A percentile compares a stretch with the other conserved stretches of the same genome.
Conservation (phyloP, 768 basidiomycete species). For the Mycena crocata region DNA sequence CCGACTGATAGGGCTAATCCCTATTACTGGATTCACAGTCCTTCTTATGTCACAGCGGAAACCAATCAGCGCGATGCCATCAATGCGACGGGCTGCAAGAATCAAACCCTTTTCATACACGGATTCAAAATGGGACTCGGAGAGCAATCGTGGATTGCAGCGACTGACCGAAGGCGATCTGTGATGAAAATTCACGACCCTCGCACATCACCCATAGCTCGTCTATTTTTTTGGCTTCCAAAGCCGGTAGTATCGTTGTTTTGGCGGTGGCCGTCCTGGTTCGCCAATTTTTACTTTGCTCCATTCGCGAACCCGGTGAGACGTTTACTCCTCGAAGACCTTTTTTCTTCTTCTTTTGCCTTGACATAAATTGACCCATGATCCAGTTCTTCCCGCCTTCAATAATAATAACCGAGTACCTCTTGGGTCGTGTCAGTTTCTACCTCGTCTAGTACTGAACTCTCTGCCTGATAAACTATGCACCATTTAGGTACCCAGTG, state of each 20-base stretch:
- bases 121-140: not conserved
- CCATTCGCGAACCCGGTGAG: not conserved
- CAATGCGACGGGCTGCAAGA: not conserved
- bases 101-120: not conserved
- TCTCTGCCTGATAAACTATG: not conserved
- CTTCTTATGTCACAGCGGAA: not conserved
- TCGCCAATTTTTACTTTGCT: not conserved
- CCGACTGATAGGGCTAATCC: not conserved
- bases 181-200: not conserved
- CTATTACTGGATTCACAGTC: not conserved
- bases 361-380: not conserved
- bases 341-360: too few species aligned
- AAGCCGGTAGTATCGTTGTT: not conserved
- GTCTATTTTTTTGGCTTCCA: not conserved
- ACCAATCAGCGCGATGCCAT: not conserved
- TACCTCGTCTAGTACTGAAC: too few species aligned
- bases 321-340: not conserved
- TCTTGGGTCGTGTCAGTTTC: not conserved
- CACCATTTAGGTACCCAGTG: not conserved
- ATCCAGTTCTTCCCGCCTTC: not conserved
- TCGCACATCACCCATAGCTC: not conserved
- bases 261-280: not conserved
- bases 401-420: not conserved
- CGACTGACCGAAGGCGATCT: not conserved
- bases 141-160: not conserved